phyloP scores from a whole-genome alignment of 176 grass and related monocot species.

The Cymbopogon citratus region DNA sequence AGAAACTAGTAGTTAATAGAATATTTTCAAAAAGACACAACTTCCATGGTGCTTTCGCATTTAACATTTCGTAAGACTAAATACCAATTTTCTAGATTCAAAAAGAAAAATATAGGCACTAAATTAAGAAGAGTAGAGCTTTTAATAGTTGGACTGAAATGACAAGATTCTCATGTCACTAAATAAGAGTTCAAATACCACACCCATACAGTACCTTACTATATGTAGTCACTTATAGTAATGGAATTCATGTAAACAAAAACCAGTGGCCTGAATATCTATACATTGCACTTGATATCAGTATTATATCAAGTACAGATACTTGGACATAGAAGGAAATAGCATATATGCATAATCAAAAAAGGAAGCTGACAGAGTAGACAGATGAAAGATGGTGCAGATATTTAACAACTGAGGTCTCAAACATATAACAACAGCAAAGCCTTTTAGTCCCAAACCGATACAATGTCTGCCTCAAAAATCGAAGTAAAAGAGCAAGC shows the following conservation, averaged over 20 bases:
- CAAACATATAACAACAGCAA: not conserved
- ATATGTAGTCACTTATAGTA: not conserved
- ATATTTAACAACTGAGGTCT: not conserved
- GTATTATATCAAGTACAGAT: not conserved
- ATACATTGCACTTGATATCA: not conserved
- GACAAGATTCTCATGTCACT: not conserved
- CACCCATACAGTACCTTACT: not conserved
- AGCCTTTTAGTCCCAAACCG: not conserved
- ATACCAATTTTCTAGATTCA: not conserved
- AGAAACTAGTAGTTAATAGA: not conserved
- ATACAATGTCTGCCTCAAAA: not conserved
- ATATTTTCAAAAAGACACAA: not conserved
- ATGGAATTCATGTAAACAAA: not conserved
- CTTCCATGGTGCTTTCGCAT: not conserved
- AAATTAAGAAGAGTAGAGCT: not conserved
- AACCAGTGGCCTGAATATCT: not conserved
- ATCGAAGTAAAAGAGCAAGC: not conserved
- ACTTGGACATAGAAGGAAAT: slow-evolving; percentile 2
- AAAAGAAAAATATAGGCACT: not conserved
- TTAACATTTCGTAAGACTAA: not conserved
- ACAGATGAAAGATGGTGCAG: not conserved
- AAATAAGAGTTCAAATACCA: slow-evolving; percentile 12
- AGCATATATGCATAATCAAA: not conserved
- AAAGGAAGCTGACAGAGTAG: not conserved
- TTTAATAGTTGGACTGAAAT: not conserved